Evolutionary conservation across 1,284 basidiomycete species (phyloP).

Genomic region (Ganoderma lucidum): DNA sequence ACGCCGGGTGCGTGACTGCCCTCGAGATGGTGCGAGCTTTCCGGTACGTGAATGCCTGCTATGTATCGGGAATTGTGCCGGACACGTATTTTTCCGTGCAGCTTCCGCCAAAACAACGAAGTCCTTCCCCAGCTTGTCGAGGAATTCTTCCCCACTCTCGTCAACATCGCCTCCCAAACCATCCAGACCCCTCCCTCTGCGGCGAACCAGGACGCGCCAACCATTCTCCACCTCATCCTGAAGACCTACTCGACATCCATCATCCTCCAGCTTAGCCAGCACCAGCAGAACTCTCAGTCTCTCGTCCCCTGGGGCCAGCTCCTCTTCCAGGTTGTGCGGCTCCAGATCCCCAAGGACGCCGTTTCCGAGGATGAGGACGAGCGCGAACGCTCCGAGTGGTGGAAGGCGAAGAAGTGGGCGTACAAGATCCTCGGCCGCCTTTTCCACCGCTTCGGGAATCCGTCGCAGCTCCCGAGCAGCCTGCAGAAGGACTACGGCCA

Average conservation of each 20-base stretch:
- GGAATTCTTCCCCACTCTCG: constrained; percentile 77
- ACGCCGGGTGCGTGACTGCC: constrained; percentile 79
- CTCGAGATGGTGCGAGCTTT: constrained; percentile 82
- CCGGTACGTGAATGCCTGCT: constrained; percentile 45
- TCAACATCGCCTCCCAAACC: constrained; percentile 71
- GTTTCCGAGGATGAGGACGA: constrained; percentile 79
- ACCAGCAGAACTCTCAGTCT: constrained; percentile 78
- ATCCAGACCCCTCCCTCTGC: constrained; percentile 64
- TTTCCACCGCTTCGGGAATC: constrained; percentile 86
- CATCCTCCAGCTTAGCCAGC: constrained; percentile 70
- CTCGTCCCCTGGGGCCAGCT: constrained; percentile 87
- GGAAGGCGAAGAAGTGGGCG: constrained; percentile 92
- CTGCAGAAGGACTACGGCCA: constrained; percentile 72
- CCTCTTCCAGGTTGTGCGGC: constrained; percentile 79
- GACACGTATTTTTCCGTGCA: constrained; percentile 39
- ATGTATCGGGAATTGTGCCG: background rate
- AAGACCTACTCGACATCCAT: constrained; percentile 87
- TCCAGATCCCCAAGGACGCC: constrained; percentile 68
- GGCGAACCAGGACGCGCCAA: constrained; percentile 71
- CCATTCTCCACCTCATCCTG: constrained; percentile 82
- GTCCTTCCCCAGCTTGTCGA: constrained; percentile 65
- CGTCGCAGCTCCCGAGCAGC: constrained; percentile 80
- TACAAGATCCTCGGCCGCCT: constrained; percentile 77
- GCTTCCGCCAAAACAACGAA: constrained; percentile 71
- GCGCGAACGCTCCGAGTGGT: constrained; percentile 83